phyloP scores from a whole-genome alignment of 192 early-diverging fungal species.

The Backusella mclennaniae region DNA sequence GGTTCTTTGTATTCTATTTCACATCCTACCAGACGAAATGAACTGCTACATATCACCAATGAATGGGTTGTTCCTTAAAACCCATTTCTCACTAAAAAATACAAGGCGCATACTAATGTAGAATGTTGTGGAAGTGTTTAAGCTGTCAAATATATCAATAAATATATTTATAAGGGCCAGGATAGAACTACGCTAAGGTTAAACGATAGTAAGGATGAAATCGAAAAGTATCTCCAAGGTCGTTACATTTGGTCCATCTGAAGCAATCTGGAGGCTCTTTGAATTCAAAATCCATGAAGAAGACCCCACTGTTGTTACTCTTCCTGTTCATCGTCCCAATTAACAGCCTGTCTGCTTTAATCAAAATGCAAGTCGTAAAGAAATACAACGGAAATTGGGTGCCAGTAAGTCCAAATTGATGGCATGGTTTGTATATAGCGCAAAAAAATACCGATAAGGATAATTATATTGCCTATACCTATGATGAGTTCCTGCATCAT shows the following conservation, averaged over 20 bases:
- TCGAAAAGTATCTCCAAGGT: background rate
- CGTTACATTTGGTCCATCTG: background rate
- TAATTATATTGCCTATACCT: background rate
- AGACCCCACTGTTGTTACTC: too few species aligned
- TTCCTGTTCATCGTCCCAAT: too few species aligned
- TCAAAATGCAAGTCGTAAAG: background rate
- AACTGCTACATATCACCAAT: background rate
- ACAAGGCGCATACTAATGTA: background rate
- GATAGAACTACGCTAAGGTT: background rate
- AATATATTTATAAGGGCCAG: slow-evolving; percentile 4
- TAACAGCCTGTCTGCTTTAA: background rate
- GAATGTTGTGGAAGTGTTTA: background rate
- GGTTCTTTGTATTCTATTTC: too few species aligned
- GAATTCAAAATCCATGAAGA: too few species aligned
- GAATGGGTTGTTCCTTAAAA: background rate
- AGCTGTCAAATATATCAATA: background rate
- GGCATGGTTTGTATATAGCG: background rate
- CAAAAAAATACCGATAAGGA: too few species aligned
- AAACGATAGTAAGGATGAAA: background rate
- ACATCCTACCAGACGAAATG: too few species aligned
- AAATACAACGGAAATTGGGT: background rate
- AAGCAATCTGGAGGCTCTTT: too few species aligned
- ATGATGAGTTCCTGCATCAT: background rate
- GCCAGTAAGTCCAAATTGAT: background rate
- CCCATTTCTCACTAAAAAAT: background rate